Evolutionary conservation across 441 rosid genomes (phyloP).

Genomic region (Raphanus hybrid): DNA sequence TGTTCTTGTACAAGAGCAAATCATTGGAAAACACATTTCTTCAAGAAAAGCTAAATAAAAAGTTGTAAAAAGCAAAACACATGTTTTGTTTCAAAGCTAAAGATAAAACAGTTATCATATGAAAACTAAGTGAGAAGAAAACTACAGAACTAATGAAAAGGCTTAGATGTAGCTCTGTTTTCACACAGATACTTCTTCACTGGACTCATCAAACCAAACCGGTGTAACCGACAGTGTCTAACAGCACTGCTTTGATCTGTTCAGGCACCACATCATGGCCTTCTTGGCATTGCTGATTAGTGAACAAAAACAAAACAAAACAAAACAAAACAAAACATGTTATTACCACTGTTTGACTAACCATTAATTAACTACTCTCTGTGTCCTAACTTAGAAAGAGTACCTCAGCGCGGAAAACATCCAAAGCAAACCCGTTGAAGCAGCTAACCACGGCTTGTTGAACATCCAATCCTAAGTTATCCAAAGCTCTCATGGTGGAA

Average conservation of each 20-base stretch:
- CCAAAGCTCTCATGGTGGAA: slow-evolving; percentile 64
- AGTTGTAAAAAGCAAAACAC: background rate
- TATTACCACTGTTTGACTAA: background rate
- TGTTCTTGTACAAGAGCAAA: background rate
- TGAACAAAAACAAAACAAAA: background rate
- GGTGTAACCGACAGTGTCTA: slow-evolving; percentile 73
- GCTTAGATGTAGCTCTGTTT: slow-evolving; percentile 15
- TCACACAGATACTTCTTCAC: slow-evolving; percentile 20
- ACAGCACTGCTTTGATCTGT: slow-evolving; percentile 75
- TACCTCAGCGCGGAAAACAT: slow-evolving; percentile 72
- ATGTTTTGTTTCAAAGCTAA: slow-evolving; percentile 1
- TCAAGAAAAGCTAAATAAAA: background rate
- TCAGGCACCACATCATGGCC: slow-evolving; percentile 60
- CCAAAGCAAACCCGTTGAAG: slow-evolving; percentile 63
- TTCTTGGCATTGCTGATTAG: slow-evolving; percentile 61
- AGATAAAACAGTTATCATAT: slow-evolving; percentile 6
- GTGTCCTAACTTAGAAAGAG: slow-evolving; percentile 32
- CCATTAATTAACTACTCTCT: background rate
- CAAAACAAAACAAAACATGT: slow-evolving; percentile 16
- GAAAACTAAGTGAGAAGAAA: slow-evolving; percentile 15
- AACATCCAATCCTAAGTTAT: slow-evolving; percentile 65
- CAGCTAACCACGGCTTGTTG: slow-evolving; percentile 68
- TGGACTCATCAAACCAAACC: slow-evolving; percentile 46
- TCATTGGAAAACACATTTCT: background rate
- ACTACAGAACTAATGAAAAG: background rate